Evolutionary conservation across 805 yeast species (phyloP).

Genomic region (Ogataea paradorogensis): DNA sequence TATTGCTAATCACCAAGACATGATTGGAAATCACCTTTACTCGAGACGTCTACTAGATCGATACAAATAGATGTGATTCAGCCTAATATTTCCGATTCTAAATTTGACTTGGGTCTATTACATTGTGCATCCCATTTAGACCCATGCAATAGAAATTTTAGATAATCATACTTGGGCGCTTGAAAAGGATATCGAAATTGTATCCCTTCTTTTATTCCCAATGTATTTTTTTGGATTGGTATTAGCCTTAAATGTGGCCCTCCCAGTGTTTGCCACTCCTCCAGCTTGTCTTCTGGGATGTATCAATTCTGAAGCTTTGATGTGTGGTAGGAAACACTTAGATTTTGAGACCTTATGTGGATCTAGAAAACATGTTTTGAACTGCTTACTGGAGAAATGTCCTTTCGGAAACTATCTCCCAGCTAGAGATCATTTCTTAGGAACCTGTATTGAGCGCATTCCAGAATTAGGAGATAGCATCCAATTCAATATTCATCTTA

Average conservation of each 20-base stretch:
- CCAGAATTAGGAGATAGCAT: conserved; percentile 23
- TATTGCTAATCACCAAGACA: not conserved
- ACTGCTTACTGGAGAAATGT: conserved; percentile 42
- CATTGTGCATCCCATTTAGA: not conserved
- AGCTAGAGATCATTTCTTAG: conserved; percentile 49
- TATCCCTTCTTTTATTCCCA: conserved; percentile 5
- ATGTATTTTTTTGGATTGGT: conserved; percentile 5
- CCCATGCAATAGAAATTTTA: not conserved
- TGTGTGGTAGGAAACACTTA: conserved; percentile 18
- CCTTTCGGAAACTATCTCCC: conserved; percentile 41
- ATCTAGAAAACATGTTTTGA: conserved; percentile 24
- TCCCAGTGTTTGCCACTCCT: conserved; percentile 18
- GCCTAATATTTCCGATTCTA: too few species aligned
- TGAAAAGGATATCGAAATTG: not conserved
- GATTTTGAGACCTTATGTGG: conserved; percentile 39
- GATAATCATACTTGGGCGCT: conserved; percentile 3
- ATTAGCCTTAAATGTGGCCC: not conserved
- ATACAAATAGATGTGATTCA: too few species aligned
- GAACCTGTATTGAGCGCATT: conserved; percentile 44
- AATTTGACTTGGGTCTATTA: not conserved
- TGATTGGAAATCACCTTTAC: conserved; percentile 1
- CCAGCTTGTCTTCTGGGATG: conserved; percentile 29
- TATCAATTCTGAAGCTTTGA: conserved; percentile 17
- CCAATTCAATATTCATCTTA: conserved; percentile 20
- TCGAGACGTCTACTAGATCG: too few species aligned